Conservation (phyloP, 2,329 filamentous ascomycete genomes). For the Endoconidiophora laricicola region DNA sequence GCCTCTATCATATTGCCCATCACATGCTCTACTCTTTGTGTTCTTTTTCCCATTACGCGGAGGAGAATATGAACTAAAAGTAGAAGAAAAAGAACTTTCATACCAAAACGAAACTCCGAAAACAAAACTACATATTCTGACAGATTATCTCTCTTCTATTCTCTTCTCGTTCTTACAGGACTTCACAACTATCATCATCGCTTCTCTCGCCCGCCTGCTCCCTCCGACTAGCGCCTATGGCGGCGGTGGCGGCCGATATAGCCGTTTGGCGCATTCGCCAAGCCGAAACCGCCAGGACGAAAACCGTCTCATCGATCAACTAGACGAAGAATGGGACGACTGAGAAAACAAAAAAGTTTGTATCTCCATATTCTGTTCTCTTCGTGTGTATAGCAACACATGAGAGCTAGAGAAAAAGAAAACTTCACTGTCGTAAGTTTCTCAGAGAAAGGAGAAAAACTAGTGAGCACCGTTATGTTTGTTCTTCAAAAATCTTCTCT, state of each 20-base stretch:
- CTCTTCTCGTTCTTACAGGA: conserved; percentile 26
- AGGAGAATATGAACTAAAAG: too few relatives aligned
- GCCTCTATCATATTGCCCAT: not conserved
- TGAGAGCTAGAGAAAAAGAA: too few relatives aligned
- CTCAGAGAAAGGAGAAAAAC: too few relatives aligned
- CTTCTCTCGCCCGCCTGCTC: conserved; percentile 50
- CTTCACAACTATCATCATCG: conserved; percentile 49
- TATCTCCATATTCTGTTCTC: too few relatives aligned
- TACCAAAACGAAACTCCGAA: too few relatives aligned
- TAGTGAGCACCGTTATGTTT: too few relatives aligned
- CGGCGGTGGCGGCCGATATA: conserved; percentile 39
- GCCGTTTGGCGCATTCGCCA: conserved; percentile 39
- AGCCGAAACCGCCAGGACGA: conserved; percentile 56
- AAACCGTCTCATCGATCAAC: conserved; percentile 83
- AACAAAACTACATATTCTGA: too few relatives aligned
- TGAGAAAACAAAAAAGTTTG: conserved; percentile 17
- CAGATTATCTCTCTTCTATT: not conserved
- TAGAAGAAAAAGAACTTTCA: too few relatives aligned
- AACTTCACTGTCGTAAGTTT: too few relatives aligned
- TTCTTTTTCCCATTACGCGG: too few relatives aligned
- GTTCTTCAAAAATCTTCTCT: not conserved
- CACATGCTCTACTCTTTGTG: conserved; percentile 14
- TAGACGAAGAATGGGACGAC: conserved; percentile 96
- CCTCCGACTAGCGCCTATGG: conserved; percentile 26
- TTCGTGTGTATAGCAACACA: not conserved